Conservation (phyloP, 31 red algal genomes). For the Porphyra umbilicalis region DNA sequence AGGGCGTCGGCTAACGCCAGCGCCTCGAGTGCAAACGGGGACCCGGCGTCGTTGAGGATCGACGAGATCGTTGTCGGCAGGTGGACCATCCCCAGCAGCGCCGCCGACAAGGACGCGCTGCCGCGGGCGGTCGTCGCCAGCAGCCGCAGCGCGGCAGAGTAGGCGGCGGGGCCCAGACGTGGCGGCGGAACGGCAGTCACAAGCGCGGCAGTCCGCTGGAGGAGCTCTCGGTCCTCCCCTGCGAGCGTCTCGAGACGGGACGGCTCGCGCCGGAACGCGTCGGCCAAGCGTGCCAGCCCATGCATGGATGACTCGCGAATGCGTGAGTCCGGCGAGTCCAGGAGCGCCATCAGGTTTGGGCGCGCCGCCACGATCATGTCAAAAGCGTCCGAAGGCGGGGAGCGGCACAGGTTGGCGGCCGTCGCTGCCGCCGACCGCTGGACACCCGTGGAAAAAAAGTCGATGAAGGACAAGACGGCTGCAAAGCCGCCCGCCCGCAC, state of each 20-base stretch:
- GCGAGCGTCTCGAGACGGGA: conserved; percentile 32
- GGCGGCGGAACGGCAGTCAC: conserved; percentile 38
- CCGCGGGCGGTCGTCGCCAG: conserved; percentile 34
- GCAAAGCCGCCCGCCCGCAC: conserved; percentile 65
- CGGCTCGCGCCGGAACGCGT: conserved; percentile 17
- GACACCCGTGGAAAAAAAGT: conserved; percentile 86
- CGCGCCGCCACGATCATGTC: conserved; percentile 33
- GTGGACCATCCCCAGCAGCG: conserved; percentile 20
- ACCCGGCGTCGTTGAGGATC: conserved; percentile 13
- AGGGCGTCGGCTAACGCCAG: conserved; percentile 46
- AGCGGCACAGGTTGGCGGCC: conserved; percentile 76
- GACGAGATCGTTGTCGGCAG: conserved; percentile 24
- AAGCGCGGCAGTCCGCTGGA: conserved; percentile 29
- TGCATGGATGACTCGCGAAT: conserved; percentile 44
- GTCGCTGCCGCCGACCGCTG: conserved; percentile 83
- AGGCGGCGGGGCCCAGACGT: conserved; percentile 27
- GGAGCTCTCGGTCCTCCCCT: conserved; percentile 18
- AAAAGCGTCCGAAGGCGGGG: conserved; percentile 42
- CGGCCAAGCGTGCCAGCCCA: conserved; percentile 46
- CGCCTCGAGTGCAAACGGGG: conserved; percentile 32
- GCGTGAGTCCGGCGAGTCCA: conserved; percentile 47
- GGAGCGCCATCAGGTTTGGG: conserved; percentile 44
- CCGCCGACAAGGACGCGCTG: conserved; percentile 25
- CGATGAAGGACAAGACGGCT: conserved; percentile 76
- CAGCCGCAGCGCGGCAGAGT: conserved; percentile 41